Evolutionary conservation across 164 flowering plant species (phyloP).

Genomic region (Nymphaea thermarum): DNA sequence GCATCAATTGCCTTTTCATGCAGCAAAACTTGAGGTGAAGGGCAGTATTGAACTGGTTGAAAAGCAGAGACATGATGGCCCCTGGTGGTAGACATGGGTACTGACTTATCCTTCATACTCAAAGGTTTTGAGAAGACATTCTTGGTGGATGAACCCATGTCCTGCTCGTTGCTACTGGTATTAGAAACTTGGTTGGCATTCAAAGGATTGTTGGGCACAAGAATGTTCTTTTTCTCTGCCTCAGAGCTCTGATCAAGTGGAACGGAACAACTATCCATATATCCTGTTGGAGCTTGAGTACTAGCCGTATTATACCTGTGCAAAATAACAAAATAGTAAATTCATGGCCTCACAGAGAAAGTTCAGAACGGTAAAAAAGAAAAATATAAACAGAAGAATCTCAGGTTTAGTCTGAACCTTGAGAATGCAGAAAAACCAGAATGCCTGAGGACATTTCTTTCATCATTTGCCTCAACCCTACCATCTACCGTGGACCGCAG

Average conservation of each 20-base stretch:
- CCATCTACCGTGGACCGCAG: conserved; percentile 24
- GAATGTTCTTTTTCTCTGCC: conserved; percentile 24
- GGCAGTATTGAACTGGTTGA: conserved; percentile 27
- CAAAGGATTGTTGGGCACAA: conserved; percentile 19
- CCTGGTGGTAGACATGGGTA: conserved; percentile 24
- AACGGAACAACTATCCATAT: conserved; percentile 46
- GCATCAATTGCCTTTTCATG: conserved; percentile 16
- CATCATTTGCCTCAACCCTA: conserved; percentile 18
- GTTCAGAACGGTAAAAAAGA: neutral
- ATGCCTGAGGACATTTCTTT: conserved; percentile 45
- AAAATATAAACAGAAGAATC: neutral
- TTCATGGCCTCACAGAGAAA: neutral
- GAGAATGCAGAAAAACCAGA: conserved; percentile 76
- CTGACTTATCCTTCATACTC: conserved; percentile 25
- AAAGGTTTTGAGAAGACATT: conserved; percentile 24
- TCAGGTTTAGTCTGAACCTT: conserved; percentile 27
- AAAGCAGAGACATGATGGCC: conserved; percentile 27
- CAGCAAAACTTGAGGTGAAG: conserved; percentile 15
- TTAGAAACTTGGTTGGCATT: conserved; percentile 34
- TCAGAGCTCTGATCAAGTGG: conserved; percentile 43
- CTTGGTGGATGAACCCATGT: conserved; percentile 37
- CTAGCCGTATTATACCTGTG: conserved; percentile 55
- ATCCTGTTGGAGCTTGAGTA: conserved; percentile 42
- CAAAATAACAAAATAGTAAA: neutral
- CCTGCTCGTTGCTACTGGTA: conserved; percentile 44